Evolutionary conservation across 2,329 filamentous ascomycete species (phyloP), one percentile per base, ranked within the genome.

Genomic region (Graphiopsis chlorocephala): DNA sequence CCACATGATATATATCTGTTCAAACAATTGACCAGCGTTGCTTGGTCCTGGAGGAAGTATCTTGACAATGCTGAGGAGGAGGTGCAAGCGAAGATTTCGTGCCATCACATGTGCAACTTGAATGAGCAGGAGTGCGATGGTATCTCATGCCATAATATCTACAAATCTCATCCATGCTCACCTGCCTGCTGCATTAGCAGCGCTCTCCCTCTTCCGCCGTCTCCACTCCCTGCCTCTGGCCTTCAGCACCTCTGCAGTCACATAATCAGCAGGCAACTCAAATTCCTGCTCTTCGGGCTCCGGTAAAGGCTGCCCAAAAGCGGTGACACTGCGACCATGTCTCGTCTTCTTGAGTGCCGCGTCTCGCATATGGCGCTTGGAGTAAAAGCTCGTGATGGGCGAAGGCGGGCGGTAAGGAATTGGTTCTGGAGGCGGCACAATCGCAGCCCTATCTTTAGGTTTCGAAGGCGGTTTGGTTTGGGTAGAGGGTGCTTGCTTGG

Each of bases 251-350:
- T 81, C 79, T 20, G 73, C 74, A 28, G 76, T 89, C 75, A 75
- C 78, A 66, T 85, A 86, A 42, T 90, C 89, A 7, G 85, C 81
- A 0, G 93, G 91, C 60, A 97, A 79, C 64, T 86, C 83, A 74
- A 97, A 98, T 48, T 96, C 91, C 33, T 75, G 75, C 73, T 91
- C 85, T 5, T 81, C 75, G 64, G 90, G 80, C 15, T 96, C 91
- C 0, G 93, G 93, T 23, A 98, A 78, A 0, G 90, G 85, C 28
- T 89, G 86, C 0, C 94, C 94, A 84, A 95, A 98, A 3, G 93
- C 94, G 56, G 90, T 82, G 17, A 88, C 83, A 60, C 85, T 90
- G 58, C 92, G 86, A 58, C 88, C 86, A 61, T 91, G 87, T 35
- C 92, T 85, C 57, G 86, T 83, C 69, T 87, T 88, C 67, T 87